Percentiles rank a stretch among this genome's conserved stretches.
phyloP scores from a whole-genome alignment of 495 filamentous ascomycete species.

The Aspergillus olivimuriae region DNA sequence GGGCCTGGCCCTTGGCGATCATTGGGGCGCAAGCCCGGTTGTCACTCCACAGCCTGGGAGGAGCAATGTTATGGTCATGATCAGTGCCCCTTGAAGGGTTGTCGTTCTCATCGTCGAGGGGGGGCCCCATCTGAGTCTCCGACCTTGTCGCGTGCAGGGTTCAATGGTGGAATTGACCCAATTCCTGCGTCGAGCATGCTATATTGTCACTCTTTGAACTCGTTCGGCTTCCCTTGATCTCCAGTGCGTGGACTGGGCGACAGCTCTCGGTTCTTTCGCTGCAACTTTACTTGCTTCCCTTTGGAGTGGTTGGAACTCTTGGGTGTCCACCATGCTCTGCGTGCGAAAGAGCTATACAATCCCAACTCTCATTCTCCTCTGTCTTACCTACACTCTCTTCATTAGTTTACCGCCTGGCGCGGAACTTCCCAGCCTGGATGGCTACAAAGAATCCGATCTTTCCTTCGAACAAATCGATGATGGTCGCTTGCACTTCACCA shows the following conservation, averaged over 20 bases:
- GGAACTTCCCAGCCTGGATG: conserved; percentile 10
- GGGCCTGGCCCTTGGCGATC: conserved; percentile 9
- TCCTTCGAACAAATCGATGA: conserved; percentile 9
- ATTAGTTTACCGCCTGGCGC: conserved; percentile 25
- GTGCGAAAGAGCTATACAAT: conserved; percentile 21
- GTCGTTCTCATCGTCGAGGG: no score
- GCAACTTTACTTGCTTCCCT: background rate
- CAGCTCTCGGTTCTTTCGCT: conserved; percentile 1
- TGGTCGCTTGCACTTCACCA: conserved; percentile 33
- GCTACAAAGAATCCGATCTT: conserved; percentile 8
- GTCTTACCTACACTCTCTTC: conserved; percentile 27
- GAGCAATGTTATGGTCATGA: conserved; percentile 1
- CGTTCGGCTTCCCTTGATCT: conserved; percentile 5
- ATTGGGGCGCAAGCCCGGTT: conserved; percentile 6
- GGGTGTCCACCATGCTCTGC: conserved; percentile 17
- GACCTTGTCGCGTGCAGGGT: no score
- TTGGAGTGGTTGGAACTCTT: background rate
- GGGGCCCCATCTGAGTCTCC: no score
- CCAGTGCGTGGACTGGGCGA: background rate
- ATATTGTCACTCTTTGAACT: conserved; percentile 10
- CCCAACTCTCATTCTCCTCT: conserved; percentile 21
- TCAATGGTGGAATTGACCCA: no score
- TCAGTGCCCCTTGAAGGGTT: conserved; percentile 8
- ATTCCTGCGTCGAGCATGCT: conserved; percentile 6
- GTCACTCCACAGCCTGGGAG: background rate